Evolutionary conservation across 768 basidiomycete genomes (phyloP).

Genomic region (Chalciporus pseudorubinellus): DNA sequence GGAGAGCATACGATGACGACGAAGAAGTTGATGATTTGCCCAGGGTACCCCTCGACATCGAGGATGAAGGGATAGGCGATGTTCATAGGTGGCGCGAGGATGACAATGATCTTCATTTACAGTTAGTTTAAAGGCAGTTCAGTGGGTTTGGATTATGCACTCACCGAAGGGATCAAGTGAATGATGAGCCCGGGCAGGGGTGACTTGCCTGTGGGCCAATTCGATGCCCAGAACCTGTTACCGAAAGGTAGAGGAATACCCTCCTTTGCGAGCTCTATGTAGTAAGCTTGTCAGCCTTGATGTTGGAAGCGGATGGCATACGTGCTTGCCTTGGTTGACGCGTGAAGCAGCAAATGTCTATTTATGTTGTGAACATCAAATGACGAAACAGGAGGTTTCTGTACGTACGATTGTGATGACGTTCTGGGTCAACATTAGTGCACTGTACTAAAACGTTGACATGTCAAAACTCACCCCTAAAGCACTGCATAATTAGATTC

Average conservation of each 20-base stretch:
- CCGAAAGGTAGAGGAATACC: conserved; percentile 61
- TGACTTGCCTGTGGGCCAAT: conserved; percentile 58
- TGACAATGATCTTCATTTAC: conserved; percentile 44
- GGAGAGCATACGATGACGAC: conserved; percentile 46
- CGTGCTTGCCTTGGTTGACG: conserved; percentile 47
- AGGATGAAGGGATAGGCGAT: conserved; percentile 63
- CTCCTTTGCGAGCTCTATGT: conserved; percentile 57
- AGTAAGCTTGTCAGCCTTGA: not conserved
- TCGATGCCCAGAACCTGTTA: conserved; percentile 59
- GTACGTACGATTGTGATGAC: conserved; percentile 33
- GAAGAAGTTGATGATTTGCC: conserved; percentile 55
- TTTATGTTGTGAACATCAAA: not conserved
- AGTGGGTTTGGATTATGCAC: conserved; percentile 1
- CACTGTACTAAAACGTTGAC: not conserved
- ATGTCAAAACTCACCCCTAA: conserved; percentile 29
- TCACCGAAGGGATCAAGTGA: conserved; percentile 51
- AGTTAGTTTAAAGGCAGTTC: conserved; percentile 35
- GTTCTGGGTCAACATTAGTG: conserved; percentile 20
- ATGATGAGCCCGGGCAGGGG: conserved; percentile 56
- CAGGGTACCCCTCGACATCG: conserved; percentile 49
- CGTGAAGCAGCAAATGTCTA: conserved; percentile 51
- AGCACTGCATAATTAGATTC: conserved; percentile 28
- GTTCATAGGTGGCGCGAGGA: conserved; percentile 49
- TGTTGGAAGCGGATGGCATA: not conserved
- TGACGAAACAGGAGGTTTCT: not conserved